Evolutionary conservation across 164 flowering plant species (phyloP), one percentile per base, ranked within the genome.

Genomic region (Akebia trifoliata): DNA sequence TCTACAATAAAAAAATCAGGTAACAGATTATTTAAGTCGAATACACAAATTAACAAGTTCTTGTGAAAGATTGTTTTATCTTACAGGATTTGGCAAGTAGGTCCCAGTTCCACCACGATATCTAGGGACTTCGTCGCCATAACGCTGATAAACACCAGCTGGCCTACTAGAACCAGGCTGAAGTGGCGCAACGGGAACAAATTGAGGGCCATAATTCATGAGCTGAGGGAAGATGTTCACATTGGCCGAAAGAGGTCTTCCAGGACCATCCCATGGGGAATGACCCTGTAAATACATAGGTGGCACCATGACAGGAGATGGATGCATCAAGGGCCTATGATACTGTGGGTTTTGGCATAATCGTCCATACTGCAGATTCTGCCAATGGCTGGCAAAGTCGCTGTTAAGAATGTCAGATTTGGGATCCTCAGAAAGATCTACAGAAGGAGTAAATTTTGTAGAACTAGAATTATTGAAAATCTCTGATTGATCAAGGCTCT

Each of bases 51-150:
- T 8, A 51, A 29, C 17, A 38, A 14, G 60, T 50, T 60, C 10
- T 28, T 14, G 45, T 30, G 47, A n/a, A n/a, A n/a, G n/a, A n/a
- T n/a, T n/a, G n/a, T n/a, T n/a, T n/a, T n/a, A 57, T 60, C 93
- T 81, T 83, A 90, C 99, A 66, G 87, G 95, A 81, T 85, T 90
- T 43, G 99, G 99, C 70, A 94, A 67, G 61, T 90, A 94, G 30
- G 99, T 90, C 64, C 99, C 99, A 12, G 97, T 94, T 49, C 99
- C 99, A 70, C 84, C 78, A 35, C 96, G 99, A 72, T 86, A 78
- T 78, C 91, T 86, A 49, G 97, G 90, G 50, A 77, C 63, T 57
- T 86, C 97, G 59, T 93, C 96, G 43, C 66, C 78, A 72, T 77
- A 85, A 20, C 53, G 79, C 57, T 76, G 96, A 73, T 79, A 86